Conservation (phyloP, 345 rosid genomes). For the Melaleuca quinquenervia region DNA sequence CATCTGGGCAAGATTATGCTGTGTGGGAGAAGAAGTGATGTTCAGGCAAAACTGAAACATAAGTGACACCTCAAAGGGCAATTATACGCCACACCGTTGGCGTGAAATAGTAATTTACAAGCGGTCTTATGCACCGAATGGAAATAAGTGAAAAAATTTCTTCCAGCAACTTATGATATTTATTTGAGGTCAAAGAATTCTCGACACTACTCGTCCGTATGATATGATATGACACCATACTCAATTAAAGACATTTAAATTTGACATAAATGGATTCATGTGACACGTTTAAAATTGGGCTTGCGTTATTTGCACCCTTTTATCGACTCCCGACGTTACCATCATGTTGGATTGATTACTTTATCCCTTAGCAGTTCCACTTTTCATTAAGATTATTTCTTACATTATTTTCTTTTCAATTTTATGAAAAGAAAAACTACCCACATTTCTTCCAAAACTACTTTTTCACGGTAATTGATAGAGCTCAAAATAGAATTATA, state of each 20-base stretch:
- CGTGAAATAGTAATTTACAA: background rate
- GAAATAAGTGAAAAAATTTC: background rate
- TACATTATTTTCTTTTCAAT: no score
- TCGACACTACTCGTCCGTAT: background rate
- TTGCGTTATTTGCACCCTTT: no score
- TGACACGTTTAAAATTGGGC: background rate
- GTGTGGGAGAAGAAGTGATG: constrained; percentile 45
- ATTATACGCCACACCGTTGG: background rate
- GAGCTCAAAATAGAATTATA: no score
- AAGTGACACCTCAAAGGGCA: background rate
- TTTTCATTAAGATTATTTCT: no score
- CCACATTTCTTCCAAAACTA: no score
- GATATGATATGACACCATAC: background rate
- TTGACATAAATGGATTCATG: background rate
- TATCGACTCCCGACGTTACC: no score
- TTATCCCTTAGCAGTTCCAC: no score
- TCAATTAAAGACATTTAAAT: background rate
- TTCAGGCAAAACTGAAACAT: background rate
- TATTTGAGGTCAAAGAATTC: background rate
- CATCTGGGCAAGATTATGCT: constrained; percentile 37
- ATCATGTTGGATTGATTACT: no score
- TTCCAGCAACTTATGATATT: background rate
- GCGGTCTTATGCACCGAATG: background rate
- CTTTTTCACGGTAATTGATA: no score
- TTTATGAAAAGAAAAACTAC: no score